Conservation (phyloP, 2,329 filamentous ascomycete species). For the Didymosphaeria variabile region DNA sequence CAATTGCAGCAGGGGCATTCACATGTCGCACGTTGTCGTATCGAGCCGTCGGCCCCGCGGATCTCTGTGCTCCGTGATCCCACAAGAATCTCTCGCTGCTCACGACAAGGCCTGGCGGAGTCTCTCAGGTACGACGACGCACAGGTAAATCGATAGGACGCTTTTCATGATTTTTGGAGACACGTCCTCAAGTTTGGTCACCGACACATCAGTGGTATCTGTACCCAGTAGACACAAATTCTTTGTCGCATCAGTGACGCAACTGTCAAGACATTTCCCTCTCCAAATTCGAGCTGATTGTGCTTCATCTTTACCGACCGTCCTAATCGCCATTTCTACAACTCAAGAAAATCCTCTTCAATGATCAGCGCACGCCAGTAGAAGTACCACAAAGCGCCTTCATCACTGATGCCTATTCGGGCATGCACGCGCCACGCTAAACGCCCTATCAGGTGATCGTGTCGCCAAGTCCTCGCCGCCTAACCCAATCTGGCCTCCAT, state of each 20-base stretch:
- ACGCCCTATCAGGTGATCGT: slow-evolving; percentile 9
- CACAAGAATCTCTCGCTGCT: not conserved
- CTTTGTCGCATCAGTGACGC: not conserved
- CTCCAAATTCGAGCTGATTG: not conserved
- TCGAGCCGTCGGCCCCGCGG: not conserved
- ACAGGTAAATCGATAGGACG: not conserved
- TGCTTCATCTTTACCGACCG: not conserved
- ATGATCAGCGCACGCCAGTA: not conserved
- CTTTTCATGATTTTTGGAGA: not conserved
- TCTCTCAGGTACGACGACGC: not conserved
- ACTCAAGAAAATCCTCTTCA: not conserved
- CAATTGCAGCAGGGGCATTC: not conserved
- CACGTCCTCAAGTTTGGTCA: not conserved
- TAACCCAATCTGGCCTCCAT: slow-evolving; percentile 1
- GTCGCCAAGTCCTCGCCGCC: not conserved
- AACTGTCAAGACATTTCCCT: not conserved
- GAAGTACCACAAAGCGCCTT: not conserved
- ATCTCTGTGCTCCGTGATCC: not conserved
- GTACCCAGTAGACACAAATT: not conserved
- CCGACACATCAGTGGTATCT: not conserved
- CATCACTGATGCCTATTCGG: not conserved
- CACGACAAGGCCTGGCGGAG: not conserved
- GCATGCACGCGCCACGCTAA: not conserved
- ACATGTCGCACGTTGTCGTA: not conserved
- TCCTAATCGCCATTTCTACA: not conserved